These are phyloP conservation scores for Aspergillus aculeatus DNA, from an alignment of 2,329 filamentous ascomycete species.

Conservation along the genomic window DNA sequence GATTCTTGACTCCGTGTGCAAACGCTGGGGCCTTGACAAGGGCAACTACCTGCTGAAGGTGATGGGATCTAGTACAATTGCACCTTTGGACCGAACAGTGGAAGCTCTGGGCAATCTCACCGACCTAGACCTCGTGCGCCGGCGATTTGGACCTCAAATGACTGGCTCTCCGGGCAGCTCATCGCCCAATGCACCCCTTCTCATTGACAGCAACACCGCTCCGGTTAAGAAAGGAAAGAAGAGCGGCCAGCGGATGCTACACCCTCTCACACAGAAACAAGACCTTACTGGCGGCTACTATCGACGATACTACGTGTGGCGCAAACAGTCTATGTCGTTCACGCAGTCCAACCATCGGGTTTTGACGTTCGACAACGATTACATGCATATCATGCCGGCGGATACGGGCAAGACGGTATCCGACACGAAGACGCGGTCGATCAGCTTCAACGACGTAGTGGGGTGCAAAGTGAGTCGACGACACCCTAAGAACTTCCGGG, in stretches of 20 bases:
- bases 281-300: slow-evolving; percentile 52
- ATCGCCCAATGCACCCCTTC: slow-evolving; percentile 63
- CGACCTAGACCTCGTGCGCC: slow-evolving; percentile 61
- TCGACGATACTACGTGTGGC: slow-evolving; percentile 62
- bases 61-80: slow-evolving; percentile 61
- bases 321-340: slow-evolving; percentile 66
- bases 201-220: slow-evolving; percentile 46
- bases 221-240: slow-evolving; percentile 46
- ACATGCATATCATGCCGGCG: slow-evolving; percentile 63
- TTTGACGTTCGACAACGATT: slow-evolving; percentile 63
- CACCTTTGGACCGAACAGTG: slow-evolving; percentile 63
- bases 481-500: slow-evolving; percentile 63
- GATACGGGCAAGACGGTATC: slow-evolving; percentile 55
- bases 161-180: slow-evolving; percentile 61
- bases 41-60: slow-evolving; percentile 64
- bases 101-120: slow-evolving; percentile 61
- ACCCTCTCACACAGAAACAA: slow-evolving; percentile 49
- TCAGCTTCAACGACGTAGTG: slow-evolving; percentile 63
- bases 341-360: slow-evolving; percentile 60
- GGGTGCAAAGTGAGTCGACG: slow-evolving; percentile 64
- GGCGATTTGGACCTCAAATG: slow-evolving; percentile 60
- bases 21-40: slow-evolving; percentile 63
- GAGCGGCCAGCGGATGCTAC: slow-evolving; percentile 41
- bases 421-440: slow-evolving; percentile 58
- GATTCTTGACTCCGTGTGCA: slow-evolving; percentile 62